phyloP scores from a whole-genome alignment of 73 alveolate species.

The Uronychia binucleata region DNA sequence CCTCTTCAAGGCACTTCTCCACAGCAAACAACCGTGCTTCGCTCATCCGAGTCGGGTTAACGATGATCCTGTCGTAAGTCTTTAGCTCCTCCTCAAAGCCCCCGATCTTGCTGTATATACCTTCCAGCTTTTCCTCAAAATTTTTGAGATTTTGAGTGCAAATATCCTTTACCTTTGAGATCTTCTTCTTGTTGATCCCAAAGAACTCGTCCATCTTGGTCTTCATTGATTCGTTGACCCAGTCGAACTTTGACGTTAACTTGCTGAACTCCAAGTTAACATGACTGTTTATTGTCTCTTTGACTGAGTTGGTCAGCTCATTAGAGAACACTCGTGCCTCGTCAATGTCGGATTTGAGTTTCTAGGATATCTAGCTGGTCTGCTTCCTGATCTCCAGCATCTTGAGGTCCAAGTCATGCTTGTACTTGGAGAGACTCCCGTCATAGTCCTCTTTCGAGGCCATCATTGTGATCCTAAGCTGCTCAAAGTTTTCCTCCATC shows the following conservation, averaged over 20 bases:
- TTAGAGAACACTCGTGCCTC: background rate
- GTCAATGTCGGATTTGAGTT: background rate
- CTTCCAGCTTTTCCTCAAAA: background rate
- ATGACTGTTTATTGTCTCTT: background rate
- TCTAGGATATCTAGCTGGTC: background rate
- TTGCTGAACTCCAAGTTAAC: background rate
- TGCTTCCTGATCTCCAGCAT: background rate
- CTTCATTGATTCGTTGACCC: background rate
- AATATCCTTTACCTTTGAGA: background rate
- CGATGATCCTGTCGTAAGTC: background rate
- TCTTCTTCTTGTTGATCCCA: background rate
- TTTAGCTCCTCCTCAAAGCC: background rate
- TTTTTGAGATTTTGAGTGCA: background rate
- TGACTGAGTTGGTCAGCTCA: background rate
- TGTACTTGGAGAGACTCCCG: background rate
- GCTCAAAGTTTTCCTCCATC: background rate
- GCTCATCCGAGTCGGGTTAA: background rate
- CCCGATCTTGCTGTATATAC: background rate
- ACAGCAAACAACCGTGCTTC: background rate
- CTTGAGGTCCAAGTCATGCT: background rate
- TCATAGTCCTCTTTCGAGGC: background rate
- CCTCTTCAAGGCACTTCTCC: background rate
- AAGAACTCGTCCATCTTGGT: background rate
- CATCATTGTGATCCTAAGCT: background rate
- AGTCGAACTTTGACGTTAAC: background rate